Evolutionary conservation across 2,329 filamentous ascomycete genomes (phyloP).

Genomic region (Penicillium decumbens): DNA sequence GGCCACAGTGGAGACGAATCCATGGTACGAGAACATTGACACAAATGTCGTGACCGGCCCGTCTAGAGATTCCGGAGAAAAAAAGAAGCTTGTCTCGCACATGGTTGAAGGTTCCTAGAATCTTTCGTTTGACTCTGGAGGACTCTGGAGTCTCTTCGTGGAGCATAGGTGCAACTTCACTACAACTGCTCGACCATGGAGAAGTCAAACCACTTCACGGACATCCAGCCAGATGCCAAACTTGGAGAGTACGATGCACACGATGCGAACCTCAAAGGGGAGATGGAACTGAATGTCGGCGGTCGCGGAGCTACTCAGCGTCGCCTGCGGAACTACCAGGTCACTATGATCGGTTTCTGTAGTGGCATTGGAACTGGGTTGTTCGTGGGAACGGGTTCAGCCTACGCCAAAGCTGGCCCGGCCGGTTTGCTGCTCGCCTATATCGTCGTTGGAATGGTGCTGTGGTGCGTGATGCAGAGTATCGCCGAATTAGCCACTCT

Average conservation of each 20-base stretch:
- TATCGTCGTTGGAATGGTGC: conserved; percentile 64
- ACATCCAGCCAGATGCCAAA: conserved; percentile 15
- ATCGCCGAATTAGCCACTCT: conserved; percentile 83
- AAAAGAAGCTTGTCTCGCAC: conserved; percentile 7
- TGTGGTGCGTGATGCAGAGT: conserved; percentile 86
- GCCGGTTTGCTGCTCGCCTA: conserved; percentile 66
- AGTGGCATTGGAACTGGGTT: conserved; percentile 62
- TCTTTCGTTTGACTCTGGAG: background rate
- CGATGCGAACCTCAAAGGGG: conserved; percentile 20
- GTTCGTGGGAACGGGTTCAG: conserved; percentile 74
- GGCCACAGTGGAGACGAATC: conserved; percentile 10
- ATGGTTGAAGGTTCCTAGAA: background rate
- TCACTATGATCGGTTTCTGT: conserved; percentile 33
- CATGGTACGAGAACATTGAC: conserved; percentile 3
- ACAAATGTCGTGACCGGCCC: conserved; percentile 18
- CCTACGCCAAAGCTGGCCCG: conserved; percentile 67
- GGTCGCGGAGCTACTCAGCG: conserved; percentile 33
- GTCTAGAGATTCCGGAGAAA: conserved; percentile 6
- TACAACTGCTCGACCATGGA: conserved; percentile 6
- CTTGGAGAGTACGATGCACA: conserved; percentile 5
- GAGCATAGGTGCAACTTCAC: background rate
- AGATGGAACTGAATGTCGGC: conserved; percentile 32
- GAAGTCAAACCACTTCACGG: conserved; percentile 13
- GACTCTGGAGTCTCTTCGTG: background rate
- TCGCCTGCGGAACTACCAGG: conserved; percentile 33